These are phyloP conservation scores for Tremella fuciformis DNA, from an alignment of 768 basidiomycete species.

Conservation along the genomic window DNA sequence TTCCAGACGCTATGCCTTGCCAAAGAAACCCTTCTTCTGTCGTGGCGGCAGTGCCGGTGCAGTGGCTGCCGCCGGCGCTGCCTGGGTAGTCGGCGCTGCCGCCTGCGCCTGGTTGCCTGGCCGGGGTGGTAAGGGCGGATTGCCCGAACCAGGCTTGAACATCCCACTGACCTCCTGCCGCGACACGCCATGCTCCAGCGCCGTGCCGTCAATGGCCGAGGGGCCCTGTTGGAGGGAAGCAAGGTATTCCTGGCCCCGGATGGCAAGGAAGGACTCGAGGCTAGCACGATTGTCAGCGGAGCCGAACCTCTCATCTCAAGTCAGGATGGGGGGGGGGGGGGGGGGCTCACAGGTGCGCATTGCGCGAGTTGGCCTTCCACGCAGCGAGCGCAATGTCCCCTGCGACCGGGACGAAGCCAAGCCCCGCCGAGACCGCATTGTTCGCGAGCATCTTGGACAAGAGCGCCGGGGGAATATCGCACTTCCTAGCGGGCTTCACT, in stretches of 20 bases:
- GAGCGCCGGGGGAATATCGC: slow-evolving; percentile 70
- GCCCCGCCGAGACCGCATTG: slow-evolving; percentile 64
- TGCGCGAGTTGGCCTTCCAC: slow-evolving; percentile 85
- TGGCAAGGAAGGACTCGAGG: slow-evolving; percentile 76
- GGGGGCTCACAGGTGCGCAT: slow-evolving; percentile 62
- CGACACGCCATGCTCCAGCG: background rate
- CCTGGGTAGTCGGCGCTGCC: too few relatives aligned
- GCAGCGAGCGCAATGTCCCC: slow-evolving; percentile 74
- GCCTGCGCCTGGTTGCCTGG: too few relatives aligned
- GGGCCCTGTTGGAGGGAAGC: slow-evolving; percentile 36
- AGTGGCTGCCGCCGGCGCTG: too few relatives aligned
- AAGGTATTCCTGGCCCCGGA: slow-evolving; percentile 71
- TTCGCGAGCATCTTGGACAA: slow-evolving; percentile 68
- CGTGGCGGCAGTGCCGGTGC: too few relatives aligned
- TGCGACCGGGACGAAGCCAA: slow-evolving; percentile 67
- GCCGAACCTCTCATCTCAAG: too few relatives aligned
- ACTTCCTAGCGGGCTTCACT: slow-evolving; percentile 68
- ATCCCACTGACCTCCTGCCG: background rate
- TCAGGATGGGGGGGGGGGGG: background rate
- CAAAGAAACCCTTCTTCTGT: too few relatives aligned
- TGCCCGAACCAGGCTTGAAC: slow-evolving; percentile 9
- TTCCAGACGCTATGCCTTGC: too few relatives aligned
- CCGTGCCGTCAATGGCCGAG: slow-evolving; percentile 17
- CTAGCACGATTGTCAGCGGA: slow-evolving; percentile 24
- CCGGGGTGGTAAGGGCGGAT: too few relatives aligned